phyloP scores from a whole-genome alignment of 192 early-diverging fungal genomes.

The Coemansia sp. region DNA sequence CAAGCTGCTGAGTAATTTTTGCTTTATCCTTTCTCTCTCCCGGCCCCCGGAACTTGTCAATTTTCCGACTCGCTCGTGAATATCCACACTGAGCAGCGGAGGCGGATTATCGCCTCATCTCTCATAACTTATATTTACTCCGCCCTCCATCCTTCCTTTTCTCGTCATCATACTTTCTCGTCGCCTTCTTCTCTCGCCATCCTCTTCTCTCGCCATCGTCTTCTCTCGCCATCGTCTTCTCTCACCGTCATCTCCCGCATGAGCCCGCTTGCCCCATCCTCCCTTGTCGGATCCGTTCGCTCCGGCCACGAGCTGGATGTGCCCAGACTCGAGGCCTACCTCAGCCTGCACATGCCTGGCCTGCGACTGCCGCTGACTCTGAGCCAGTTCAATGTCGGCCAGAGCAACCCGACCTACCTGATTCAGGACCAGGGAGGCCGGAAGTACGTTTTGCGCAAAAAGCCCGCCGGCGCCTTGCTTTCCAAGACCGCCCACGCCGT shows the following conservation, averaged over 20 bases:
- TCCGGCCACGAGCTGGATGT: constrained; percentile 60
- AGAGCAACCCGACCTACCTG: constrained; percentile 93
- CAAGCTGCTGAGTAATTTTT: background rate
- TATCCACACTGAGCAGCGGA: no score
- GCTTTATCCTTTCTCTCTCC: background rate
- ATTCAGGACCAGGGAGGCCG: constrained; percentile 64
- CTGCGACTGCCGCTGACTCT: constrained; percentile 63
- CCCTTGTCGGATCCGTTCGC: constrained; percentile 33
- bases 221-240: background rate
- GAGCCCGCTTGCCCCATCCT: constrained; percentile 1
- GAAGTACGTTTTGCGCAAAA: constrained; percentile 83
- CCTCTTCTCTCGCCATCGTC: no score
- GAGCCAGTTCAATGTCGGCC: constrained; percentile 86
- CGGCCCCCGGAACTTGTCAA: background rate
- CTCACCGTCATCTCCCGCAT: background rate
- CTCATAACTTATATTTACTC: no score
- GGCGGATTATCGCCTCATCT: no score
- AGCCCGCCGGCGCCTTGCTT: constrained; percentile 80
- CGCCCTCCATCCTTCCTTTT: no score
- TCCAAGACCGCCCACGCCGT: constrained; percentile 87
- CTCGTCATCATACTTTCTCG: no score
- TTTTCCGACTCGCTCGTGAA: no score
- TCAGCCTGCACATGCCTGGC: constrained; percentile 50
- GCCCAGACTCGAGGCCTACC: constrained; percentile 56
- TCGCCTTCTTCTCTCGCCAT: no score